These are phyloP conservation scores for Hemerocallis citrina DNA, from an alignment of 106 monocot species.

Conservation along the genomic window DNA sequence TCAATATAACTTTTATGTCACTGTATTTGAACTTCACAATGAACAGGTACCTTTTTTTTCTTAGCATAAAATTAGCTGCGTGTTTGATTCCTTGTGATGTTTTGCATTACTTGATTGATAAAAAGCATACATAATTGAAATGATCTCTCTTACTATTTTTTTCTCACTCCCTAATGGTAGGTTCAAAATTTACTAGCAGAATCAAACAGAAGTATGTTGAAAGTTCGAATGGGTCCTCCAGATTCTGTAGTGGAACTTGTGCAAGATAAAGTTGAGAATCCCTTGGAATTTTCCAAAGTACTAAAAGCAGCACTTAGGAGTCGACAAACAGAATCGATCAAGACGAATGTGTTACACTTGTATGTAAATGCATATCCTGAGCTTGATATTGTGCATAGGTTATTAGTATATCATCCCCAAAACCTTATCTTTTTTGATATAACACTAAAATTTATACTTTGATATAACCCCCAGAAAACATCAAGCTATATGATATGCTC, in stretches of 20 bases:
- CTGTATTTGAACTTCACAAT: conserved; percentile 85
- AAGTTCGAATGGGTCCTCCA: conserved; percentile 41
- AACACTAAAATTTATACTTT: no score
- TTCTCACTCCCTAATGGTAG: no score
- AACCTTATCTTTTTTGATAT: no score
- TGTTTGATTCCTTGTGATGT: background rate
- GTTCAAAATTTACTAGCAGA: conserved; percentile 67
- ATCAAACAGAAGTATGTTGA: conserved; percentile 22
- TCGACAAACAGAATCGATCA: conserved; percentile 40
- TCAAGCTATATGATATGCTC: no score
- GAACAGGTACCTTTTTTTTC: conserved; percentile 52
- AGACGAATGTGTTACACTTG: conserved; percentile 64
- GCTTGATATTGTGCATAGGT: no score
- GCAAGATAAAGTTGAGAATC: conserved; percentile 80
- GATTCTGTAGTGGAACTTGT: conserved; percentile 59
- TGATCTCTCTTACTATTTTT: background rate
- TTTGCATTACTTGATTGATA: background rate
- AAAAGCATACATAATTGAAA: background rate
- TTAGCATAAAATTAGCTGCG: no score
- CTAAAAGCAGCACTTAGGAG: conserved; percentile 58
- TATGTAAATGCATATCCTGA: conserved; percentile 54
- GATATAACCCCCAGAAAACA: no score
- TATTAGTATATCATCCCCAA: no score
- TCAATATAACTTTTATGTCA: conserved; percentile 74
- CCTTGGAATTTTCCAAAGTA: conserved; percentile 63